phyloP scores from a whole-genome alignment of 1,284 basidiomycete genomes.

The Spongiforma sp. region DNA sequence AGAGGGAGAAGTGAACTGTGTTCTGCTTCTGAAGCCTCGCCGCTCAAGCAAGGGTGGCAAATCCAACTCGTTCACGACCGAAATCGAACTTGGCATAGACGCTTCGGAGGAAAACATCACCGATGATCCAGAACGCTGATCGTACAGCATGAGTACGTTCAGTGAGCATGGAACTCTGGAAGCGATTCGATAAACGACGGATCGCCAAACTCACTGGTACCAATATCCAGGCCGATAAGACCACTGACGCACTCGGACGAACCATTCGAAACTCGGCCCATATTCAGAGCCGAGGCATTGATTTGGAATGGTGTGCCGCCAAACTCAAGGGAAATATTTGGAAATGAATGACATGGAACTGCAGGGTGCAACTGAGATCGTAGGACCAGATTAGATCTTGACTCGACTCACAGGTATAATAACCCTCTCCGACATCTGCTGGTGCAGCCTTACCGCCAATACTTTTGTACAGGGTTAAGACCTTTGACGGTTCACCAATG shows the following conservation, averaged over 20 bases:
- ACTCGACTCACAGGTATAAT: constrained; percentile 18
- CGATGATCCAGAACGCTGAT: constrained; percentile 21
- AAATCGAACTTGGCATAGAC: constrained; percentile 26
- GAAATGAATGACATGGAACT: constrained; percentile 23
- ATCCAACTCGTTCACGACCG: constrained; percentile 16
- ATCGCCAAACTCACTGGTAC: constrained; percentile 5
- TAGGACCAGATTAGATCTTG: background rate
- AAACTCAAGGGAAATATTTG: constrained; percentile 15
- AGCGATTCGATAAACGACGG: background rate
- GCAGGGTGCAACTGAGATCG: background rate
- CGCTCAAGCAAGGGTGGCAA: constrained; percentile 20
- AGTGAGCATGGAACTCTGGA: background rate
- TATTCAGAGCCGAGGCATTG: constrained; percentile 12
- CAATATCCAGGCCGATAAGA: background rate
- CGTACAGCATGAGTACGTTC: background rate
- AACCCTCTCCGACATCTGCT: constrained; percentile 10
- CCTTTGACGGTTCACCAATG: constrained; percentile 49
- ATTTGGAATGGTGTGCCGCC: constrained; percentile 15
- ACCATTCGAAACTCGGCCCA: constrained; percentile 9
- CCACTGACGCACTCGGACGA: constrained; percentile 21
- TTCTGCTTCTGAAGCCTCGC: background rate
- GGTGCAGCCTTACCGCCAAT: constrained; percentile 18
- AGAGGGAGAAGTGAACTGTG: background rate
- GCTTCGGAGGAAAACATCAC: constrained; percentile 20
- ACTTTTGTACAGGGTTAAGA: constrained; percentile 43